phyloP scores from a whole-genome alignment of 139 green algal genomes.

The Chlorella sp. region DNA sequence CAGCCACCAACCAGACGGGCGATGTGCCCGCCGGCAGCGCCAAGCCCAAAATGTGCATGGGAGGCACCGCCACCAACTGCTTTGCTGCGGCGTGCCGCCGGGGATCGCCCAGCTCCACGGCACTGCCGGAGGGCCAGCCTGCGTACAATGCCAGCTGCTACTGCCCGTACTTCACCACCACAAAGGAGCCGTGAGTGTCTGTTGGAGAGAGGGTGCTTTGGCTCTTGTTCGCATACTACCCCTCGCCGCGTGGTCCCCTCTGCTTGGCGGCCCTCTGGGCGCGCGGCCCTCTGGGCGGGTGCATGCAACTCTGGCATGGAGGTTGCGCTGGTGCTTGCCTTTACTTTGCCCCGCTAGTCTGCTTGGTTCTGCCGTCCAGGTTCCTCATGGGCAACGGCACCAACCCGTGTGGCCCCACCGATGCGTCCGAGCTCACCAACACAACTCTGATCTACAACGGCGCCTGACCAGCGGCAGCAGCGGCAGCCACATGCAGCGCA shows the following conservation, averaged over 20 bases:
- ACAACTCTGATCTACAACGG: slow-evolving; percentile 14
- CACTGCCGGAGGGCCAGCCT: background rate
- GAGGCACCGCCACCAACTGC: slow-evolving; percentile 15
- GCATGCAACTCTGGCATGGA: too few species aligned
- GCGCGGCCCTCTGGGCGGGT: too few species aligned
- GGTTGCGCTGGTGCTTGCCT: too few species aligned
- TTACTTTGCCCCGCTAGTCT: too few species aligned
- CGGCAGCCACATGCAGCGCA: too few species aligned
- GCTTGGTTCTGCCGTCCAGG: too few species aligned
- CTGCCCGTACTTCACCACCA: slow-evolving; percentile 20
- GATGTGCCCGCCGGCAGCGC: background rate
- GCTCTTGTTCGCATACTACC: too few species aligned
- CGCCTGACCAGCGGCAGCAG: background rate
- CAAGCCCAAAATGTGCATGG: background rate
- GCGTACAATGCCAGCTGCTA: slow-evolving; percentile 17
- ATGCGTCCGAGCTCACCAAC: background rate
- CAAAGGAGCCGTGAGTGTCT: too few species aligned
- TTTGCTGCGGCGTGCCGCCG: slow-evolving; percentile 3
- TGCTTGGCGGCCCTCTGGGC: too few species aligned
- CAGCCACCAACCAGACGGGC: slow-evolving; percentile 12
- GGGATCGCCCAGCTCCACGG: background rate
- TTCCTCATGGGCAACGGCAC: background rate
- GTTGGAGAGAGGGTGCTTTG: too few species aligned
- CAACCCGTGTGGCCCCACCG: background rate
- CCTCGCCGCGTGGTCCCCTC: too few species aligned